These are phyloP conservation scores for Zostera marina DNA, from an alignment of 116 monocot species.

Conservation along the genomic window DNA sequence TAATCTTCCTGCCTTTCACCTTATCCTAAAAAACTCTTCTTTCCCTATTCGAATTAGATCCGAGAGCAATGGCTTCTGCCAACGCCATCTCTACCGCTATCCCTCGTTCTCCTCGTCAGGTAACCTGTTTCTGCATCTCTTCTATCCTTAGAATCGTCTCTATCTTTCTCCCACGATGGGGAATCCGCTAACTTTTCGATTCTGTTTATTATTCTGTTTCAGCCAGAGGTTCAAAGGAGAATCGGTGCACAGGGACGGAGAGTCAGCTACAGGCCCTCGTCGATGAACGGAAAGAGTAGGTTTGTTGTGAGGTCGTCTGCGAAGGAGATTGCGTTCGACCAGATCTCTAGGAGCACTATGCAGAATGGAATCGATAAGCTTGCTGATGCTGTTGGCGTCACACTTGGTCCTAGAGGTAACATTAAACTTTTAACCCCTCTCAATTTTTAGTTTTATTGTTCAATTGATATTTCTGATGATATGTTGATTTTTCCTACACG, in stretches of 20 bases:
- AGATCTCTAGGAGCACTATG: slow-evolving; percentile 45
- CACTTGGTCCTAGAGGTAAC: slow-evolving; percentile 92
- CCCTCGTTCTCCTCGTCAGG: slow-evolving; percentile 21
- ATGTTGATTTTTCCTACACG: not conserved
- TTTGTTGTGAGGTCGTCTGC: slow-evolving; percentile 42
- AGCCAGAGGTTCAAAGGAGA: slow-evolving; percentile 12
- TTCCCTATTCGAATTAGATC: not conserved
- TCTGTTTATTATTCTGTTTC: not conserved
- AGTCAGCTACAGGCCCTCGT: not conserved
- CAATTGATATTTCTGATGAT: not conserved
- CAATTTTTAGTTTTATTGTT: not conserved
- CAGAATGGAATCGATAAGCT: slow-evolving; percentile 86
- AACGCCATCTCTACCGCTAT: slow-evolving; percentile 31
- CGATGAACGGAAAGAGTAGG: slow-evolving; percentile 3
- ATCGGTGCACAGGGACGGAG: slow-evolving; percentile 6
- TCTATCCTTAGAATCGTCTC: not conserved
- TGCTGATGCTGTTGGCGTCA: slow-evolving; percentile 83
- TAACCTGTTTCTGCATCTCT: not conserved
- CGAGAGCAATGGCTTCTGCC: slow-evolving; percentile 20
- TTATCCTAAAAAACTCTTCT: not conserved
- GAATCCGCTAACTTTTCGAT: not conserved
- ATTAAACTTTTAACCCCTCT: not conserved
- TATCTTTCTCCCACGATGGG: not conserved
- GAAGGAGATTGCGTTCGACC: slow-evolving; percentile 85
- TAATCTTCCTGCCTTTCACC: not conserved